Evolutionary conservation across 2,329 filamentous ascomycete species (phyloP).

Genomic region (Fusarium nodosum): DNA sequence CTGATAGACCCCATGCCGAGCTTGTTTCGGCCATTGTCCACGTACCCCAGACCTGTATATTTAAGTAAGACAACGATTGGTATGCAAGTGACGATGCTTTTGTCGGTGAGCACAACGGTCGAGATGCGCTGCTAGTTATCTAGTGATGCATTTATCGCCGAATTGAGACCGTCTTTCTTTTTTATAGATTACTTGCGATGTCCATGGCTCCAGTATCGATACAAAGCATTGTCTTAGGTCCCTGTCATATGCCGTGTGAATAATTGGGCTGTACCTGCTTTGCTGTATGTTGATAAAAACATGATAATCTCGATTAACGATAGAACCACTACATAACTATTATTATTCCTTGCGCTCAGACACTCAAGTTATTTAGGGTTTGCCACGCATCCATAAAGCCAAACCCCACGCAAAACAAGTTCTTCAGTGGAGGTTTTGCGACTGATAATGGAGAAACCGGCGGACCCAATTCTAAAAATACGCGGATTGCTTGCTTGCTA

Average conservation of each 20-base stretch:
- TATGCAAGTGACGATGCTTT: constrained; percentile 38
- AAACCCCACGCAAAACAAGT: constrained; percentile 25
- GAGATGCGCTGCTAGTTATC: not conserved
- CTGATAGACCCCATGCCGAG: constrained; percentile 34
- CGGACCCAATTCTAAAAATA: constrained; percentile 49
- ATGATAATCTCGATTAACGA: constrained; percentile 31
- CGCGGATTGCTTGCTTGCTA: constrained; percentile 28
- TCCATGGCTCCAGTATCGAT: not conserved
- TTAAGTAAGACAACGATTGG: constrained; percentile 41
- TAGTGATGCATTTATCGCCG: not conserved
- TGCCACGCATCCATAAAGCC: constrained; percentile 40
- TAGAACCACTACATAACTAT: constrained; percentile 4
- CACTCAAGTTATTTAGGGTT: constrained; percentile 23
- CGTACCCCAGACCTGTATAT: constrained; percentile 45
- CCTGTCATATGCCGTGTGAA: not conserved
- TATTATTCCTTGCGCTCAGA: constrained; percentile 16
- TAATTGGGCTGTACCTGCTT: not conserved
- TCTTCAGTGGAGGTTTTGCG: constrained; percentile 36
- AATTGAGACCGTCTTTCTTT: not conserved
- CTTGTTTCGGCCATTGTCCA: constrained; percentile 45
- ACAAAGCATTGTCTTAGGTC: not conserved
- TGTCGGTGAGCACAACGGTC: constrained; percentile 34
- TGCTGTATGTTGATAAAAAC: constrained; percentile 13
- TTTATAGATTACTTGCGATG: not conserved
- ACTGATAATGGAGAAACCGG: constrained; percentile 40